Evolutionary conservation across 495 filamentous ascomycete species (phyloP).

Genomic region (Cudoniella acicularis): DNA sequence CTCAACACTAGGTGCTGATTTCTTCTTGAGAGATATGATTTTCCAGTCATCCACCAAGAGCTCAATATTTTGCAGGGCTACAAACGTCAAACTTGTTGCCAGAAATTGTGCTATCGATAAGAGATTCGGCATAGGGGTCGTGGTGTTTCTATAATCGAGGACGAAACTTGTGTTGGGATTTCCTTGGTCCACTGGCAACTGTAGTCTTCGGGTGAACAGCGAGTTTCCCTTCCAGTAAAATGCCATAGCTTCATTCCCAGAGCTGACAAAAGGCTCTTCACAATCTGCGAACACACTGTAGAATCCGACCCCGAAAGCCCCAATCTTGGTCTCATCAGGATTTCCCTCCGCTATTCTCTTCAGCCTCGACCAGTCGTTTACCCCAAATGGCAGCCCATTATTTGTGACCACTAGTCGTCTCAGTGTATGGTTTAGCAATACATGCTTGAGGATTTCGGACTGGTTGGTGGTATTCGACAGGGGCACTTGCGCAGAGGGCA

Average conservation of each 20-base stretch:
- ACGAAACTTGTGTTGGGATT: conserved; percentile 81
- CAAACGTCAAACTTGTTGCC: conserved; percentile 93
- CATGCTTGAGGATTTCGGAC: conserved; percentile 74
- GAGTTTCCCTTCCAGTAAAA: conserved; percentile 99
- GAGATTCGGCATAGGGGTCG: conserved; percentile 78
- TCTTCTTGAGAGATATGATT: conserved; percentile 74
- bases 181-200: conserved; percentile 58
- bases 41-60: conserved; percentile 86
- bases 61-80: conserved; percentile 81
- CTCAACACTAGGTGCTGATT: conserved; percentile 67
- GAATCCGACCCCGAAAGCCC: conserved; percentile 97
- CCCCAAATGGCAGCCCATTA: conserved; percentile 77
- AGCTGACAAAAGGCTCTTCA: conserved; percentile 93
- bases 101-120: conserved; percentile 87
- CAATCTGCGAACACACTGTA: conserved; percentile 98
- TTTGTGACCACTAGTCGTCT: conserved; percentile 83
- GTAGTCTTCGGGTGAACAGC: conserved; percentile 79
- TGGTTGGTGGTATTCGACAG: conserved; percentile 62
- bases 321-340: conserved; percentile 97
- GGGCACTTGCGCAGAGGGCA: conserved; percentile 73
- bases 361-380: conserved; percentile 86
- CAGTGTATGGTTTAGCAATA: conserved; percentile 77
- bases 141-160: conserved; percentile 84
- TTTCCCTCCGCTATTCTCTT: conserved; percentile 98
- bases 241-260: conserved; percentile 87